These are phyloP conservation scores for Pseudoturritis turrita DNA, from an alignment of 345 rosid species.

Conservation along the genomic window DNA sequence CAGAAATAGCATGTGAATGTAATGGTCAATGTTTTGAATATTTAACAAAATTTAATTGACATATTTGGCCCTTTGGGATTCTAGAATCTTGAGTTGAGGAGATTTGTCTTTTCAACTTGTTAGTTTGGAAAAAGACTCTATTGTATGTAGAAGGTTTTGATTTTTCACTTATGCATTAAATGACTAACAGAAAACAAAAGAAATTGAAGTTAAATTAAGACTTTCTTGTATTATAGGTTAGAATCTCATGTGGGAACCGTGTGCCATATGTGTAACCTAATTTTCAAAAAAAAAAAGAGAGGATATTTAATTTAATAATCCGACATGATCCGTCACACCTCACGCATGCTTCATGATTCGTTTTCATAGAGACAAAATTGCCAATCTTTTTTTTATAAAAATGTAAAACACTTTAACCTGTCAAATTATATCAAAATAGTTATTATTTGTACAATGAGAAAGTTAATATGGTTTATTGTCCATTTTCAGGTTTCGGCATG, in stretches of 20 bases:
- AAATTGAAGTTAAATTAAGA: constrained; percentile 1
- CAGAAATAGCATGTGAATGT: constrained; percentile 28
- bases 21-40: constrained; percentile 21
- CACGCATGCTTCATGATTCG: constrained; percentile 32
- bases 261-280: constrained; percentile 14
- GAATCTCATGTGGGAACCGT: constrained; percentile 22
- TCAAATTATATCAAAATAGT: not conserved
- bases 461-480: not conserved
- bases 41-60: not conserved
- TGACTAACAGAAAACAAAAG: not conserved
- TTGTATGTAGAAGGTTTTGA: not conserved
- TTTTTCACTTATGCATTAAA: not conserved
- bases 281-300: not conserved
- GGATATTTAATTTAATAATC: not conserved
- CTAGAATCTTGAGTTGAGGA: constrained; percentile 5
- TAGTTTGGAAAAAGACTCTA: not conserved
- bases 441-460: not conserved
- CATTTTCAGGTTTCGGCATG: constrained; percentile 76
- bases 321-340: constrained; percentile 30
- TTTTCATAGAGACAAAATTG: not conserved
- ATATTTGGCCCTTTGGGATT: not conserved
- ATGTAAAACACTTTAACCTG: not conserved
- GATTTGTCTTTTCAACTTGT: not conserved
- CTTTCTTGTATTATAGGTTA: constrained; percentile 14
- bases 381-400: not conserved